Evolutionary conservation across 805 yeast genomes (phyloP).

Genomic region (Yarrowia alimentaria): DNA sequence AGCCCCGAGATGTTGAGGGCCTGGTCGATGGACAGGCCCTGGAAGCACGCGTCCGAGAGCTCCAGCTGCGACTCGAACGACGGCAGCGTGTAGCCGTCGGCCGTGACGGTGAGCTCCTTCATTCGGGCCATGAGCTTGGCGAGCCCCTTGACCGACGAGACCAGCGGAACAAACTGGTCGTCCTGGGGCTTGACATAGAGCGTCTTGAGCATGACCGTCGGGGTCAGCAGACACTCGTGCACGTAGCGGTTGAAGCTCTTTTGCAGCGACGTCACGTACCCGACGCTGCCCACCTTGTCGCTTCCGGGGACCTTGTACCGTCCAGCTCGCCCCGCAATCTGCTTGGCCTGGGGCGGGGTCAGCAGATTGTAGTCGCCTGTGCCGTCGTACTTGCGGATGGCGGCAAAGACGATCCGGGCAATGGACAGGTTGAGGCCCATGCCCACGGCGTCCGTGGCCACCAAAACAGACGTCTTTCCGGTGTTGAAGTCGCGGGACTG

Average conservation of each 20-base stretch:
- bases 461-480: conserved; percentile 77
- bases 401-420: conserved; percentile 71
- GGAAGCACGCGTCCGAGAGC: background rate
- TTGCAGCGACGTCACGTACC: conserved; percentile 1
- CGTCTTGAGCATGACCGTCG: background rate
- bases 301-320: conserved; percentile 50
- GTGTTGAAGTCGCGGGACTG: conserved; percentile 78
- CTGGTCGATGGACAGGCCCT: background rate
- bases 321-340: conserved; percentile 97
- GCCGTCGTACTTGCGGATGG: conserved; percentile 48
- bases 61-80: conserved; percentile 8
- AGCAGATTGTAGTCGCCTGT: conserved; percentile 48
- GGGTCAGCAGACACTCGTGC: background rate
- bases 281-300: conserved; percentile 10
- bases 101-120: background rate
- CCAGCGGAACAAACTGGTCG: conserved; percentile 13
- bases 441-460: conserved; percentile 96
- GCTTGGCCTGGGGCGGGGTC: conserved; percentile 66
- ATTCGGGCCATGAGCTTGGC: conserved; percentile 12
- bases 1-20: conserved; percentile 3
- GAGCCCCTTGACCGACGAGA: conserved; percentile 1
- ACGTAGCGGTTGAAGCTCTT: background rate
- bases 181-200: conserved; percentile 16
- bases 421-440: conserved; percentile 93
- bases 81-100: background rate